Evolutionary conservation across 2,329 filamentous ascomycete species (phyloP), one percentile per base, ranked within the genome.

Genomic region (Cercospora beticola): DNA sequence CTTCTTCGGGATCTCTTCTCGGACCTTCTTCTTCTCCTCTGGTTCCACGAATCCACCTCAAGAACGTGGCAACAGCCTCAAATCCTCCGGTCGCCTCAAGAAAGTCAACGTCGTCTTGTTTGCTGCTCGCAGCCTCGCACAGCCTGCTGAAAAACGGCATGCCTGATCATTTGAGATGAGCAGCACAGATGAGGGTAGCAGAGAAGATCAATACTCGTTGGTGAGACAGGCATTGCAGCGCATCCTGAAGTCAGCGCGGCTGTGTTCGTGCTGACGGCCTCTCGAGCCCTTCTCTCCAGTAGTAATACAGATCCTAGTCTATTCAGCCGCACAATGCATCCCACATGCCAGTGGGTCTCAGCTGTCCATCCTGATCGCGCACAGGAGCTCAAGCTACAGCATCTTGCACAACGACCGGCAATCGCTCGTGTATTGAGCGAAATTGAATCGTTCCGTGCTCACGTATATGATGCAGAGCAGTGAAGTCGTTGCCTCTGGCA

Each of bases 301-400:
- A 21, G 54, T 30, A 33, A 58, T 65, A 49, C 30, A 18, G 36
- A 68, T 68, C 62, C 66, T 59, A 62, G 66, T 65, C 33, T 33
- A 28, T 36, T 68, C 66, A 68, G 66, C 66, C 66, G 66, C 66
- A 65, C 62, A 58, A 59, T 49, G 46, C 46, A 18, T 52, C 21
- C 16, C 28, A 62, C 58, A 58, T 43, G 33, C 49, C 61, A 40
- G 63, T 60, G 62, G 46, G 54, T 33, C 14, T 58, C 30, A 33
- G 26, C 54, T 18, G 54, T 3, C 16, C 26, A 33, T 31, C 14
- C 23, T 30, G 21, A 26, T 23, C 54, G 54, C 54, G 30, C 26
- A 58, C 16, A 10, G 26, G 21, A 33, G 30, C 14, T 30, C 28
- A 28, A 58, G 54, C 54, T 58, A 58, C 54, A 18, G 26, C 54